These are phyloP conservation scores for Boletus barrowsii DNA, from an alignment of 768 basidiomycete genomes.

Conservation along the genomic window DNA sequence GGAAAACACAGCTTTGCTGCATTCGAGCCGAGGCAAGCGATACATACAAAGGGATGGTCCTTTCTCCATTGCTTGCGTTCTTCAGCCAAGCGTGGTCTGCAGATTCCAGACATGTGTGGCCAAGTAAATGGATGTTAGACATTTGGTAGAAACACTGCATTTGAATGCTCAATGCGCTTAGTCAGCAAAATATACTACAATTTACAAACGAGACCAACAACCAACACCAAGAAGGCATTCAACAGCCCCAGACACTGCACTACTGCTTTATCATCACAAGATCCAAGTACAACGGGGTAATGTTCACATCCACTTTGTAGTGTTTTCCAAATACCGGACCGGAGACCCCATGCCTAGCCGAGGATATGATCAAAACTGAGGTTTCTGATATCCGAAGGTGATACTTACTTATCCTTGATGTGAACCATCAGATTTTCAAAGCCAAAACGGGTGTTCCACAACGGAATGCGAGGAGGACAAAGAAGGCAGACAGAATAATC, in stretches of 20 bases:
- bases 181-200: slow-evolving; percentile 11
- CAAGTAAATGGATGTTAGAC: slow-evolving; percentile 1
- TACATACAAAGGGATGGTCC: slow-evolving; percentile 95
- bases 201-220: not conserved
- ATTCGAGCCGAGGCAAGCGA: not conserved
- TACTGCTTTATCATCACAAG: slow-evolving; percentile 3
- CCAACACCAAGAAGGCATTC: not conserved
- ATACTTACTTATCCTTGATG: slow-evolving; percentile 19
- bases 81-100: slow-evolving; percentile 88
- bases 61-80: slow-evolving; percentile 99
- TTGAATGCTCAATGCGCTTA: slow-evolving; percentile 7
- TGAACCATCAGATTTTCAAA: slow-evolving; percentile 13
- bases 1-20: not conserved
- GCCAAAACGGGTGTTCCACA: slow-evolving; percentile 24
- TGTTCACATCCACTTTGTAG: slow-evolving; percentile 19
- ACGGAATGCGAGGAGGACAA: slow-evolving; percentile 28
- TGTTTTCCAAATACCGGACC: slow-evolving; percentile 15
- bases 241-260: not conserved
- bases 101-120: slow-evolving; percentile 75
- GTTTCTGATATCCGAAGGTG: not conserved
- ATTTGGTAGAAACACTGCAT: not conserved
- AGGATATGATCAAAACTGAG: not conserved
- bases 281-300: slow-evolving; percentile 17
- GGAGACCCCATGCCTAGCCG: slow-evolving; percentile 17
- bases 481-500: slow-evolving; percentile 24